These are phyloP conservation scores for Entomortierella beljakovae DNA, from an alignment of 192 early-diverging fungal genomes.

Conservation along the genomic window DNA sequence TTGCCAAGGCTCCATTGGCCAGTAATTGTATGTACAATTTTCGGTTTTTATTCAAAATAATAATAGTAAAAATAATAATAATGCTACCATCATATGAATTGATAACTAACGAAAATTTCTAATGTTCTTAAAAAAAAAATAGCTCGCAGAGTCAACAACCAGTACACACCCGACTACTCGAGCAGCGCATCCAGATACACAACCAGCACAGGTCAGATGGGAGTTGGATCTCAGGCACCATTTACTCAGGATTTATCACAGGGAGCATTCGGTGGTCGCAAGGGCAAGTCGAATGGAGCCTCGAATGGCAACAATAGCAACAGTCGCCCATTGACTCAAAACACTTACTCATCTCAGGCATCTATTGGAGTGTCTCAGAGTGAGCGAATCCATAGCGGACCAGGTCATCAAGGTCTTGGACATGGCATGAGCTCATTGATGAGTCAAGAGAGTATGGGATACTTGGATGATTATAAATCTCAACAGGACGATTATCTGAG, in stretches of 20 bases:
- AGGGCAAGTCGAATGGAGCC: constrained; percentile 46
- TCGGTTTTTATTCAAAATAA: not conserved
- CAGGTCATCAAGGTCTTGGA: constrained; percentile 28
- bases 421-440: constrained; percentile 55
- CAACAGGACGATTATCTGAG: constrained; percentile 68
- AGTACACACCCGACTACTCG: constrained; percentile 61
- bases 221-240: constrained; percentile 66
- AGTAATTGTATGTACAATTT: constrained; percentile 47
- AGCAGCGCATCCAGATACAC: constrained; percentile 59
- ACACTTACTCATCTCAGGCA: constrained; percentile 68
- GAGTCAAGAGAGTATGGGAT: constrained; percentile 66
- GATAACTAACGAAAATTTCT: not conserved
- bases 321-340: constrained; percentile 59
- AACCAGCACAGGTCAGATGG: constrained; percentile 57
- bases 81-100: too few species aligned
- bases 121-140: not conserved
- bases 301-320: constrained; percentile 34
- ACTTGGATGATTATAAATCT: constrained; percentile 68
- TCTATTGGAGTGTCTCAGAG: constrained; percentile 68
- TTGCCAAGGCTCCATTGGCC: constrained; percentile 64
- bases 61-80: too few species aligned
- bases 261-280: constrained; percentile 60
- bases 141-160: constrained; percentile 60
- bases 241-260: constrained; percentile 74
- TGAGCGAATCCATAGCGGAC: constrained; percentile 55